Base-by-base conservation (phyloP, 305 asterid species). In the Fraxinus velutina region DNA sequence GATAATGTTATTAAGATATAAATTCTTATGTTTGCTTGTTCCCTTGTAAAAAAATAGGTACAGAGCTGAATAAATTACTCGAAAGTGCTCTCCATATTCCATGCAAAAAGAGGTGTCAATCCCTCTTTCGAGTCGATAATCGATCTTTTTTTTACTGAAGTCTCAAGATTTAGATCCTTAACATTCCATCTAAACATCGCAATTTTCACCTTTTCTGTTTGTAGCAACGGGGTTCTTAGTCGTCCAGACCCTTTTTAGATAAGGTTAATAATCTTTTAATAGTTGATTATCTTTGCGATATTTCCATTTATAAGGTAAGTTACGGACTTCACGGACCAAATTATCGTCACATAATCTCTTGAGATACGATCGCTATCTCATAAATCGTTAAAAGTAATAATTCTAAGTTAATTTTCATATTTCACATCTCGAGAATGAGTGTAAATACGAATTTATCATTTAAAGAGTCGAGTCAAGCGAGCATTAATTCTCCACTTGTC, bases 261-360 rank as follows among this genome's bases (percentile, higher is more conserved):
- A 52, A 17, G 0, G 0, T 52, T 52, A n/a, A 5, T 17, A 22
- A 52, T 52, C 22, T n/a, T 52, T 5, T n/a, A n/a, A 5, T n/a
- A 52, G 3, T n/a, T n/a, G 9, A 3, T 5, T 6, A 55, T 55
- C 12, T 55, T 17, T 17, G 10, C 27, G 10, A 55, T 17, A 55
- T 6, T 55, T 52, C 10, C 64, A 52, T 52, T 52, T 52, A 52
- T 57, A 60, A 81, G 15, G 76, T 75, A 68, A 60, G 83, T 34
- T 19, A 81, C 71, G 72, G 68, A 8, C 9, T 64, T 42, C 0
- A 34, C 81, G 86, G 89, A 79, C 88, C 89, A 86, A 78, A 77
- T 17, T 72, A 79, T 78, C 80, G 66, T 55, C 42, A 71, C 15
- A 6, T 70, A 71, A 71, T 71, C 27, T 29, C 39, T 71, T 33